Conservation (phyloP, 805 yeast species). For the Candida sanyiensis region DNA sequence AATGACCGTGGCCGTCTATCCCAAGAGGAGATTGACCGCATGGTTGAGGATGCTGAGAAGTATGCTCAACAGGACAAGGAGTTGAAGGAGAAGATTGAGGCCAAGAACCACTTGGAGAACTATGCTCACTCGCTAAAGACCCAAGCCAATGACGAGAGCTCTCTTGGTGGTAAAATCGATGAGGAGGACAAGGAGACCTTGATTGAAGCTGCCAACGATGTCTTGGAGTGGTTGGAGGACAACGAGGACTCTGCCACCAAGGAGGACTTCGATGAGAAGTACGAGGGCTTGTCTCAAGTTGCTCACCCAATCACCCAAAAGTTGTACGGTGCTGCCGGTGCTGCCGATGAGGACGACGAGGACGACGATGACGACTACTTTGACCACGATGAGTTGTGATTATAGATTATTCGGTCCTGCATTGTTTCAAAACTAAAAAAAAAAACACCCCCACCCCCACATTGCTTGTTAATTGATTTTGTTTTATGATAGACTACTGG, state of each 20-base stretch:
- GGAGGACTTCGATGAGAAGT: slow-evolving; percentile 92
- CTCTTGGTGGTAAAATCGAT: slow-evolving; percentile 71
- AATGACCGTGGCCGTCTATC: slow-evolving; percentile 93
- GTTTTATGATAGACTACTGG: not conserved
- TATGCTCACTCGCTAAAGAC: slow-evolving; percentile 79
- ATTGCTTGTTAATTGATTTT: not conserved
- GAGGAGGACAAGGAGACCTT: slow-evolving; percentile 90
- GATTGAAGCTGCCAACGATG: slow-evolving; percentile 81
- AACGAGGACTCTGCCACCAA: slow-evolving; percentile 79
- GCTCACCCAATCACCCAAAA: slow-evolving; percentile 93
- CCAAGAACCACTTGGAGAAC: slow-evolving; percentile 83
- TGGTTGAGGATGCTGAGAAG: slow-evolving; percentile 97
- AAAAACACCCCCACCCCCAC: not conserved
- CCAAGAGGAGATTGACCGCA: slow-evolving; percentile 91
- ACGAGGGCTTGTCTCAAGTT: slow-evolving; percentile 68
- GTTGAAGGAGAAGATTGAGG: slow-evolving; percentile 77
- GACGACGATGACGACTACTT: slow-evolving; percentile 53
- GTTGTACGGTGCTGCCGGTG: slow-evolving; percentile 58
- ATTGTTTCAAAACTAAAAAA: not conserved
- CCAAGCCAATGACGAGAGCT: slow-evolving; percentile 50
- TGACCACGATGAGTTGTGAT: slow-evolving; percentile 65
- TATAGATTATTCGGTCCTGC: slow-evolving; percentile 22
- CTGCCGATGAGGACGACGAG: slow-evolving; percentile 40
- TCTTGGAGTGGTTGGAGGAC: slow-evolving; percentile 83
- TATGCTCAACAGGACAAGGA: slow-evolving; percentile 87